Percentiles rank a stretch among this genome's conserved stretches.
phyloP scores from a whole-genome alignment of 495 filamentous ascomycete genomes.

The Aspergillus coremiiformis region DNA sequence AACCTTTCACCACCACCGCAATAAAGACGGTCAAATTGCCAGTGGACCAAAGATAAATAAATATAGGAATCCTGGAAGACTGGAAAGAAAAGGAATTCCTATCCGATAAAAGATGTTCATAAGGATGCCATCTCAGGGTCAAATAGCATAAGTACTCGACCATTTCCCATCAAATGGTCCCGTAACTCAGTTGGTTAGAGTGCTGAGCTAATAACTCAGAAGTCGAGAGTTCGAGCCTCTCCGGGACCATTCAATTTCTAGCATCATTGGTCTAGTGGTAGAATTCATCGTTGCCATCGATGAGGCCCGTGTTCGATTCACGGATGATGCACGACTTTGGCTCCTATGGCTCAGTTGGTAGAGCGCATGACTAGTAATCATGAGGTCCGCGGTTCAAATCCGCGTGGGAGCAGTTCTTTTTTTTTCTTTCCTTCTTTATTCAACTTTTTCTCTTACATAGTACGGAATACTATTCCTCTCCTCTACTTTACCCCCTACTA shows the following conservation, averaged over 20 bases:
- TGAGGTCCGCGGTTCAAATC: slow-evolving; percentile 6
- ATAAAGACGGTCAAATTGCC: too few species aligned
- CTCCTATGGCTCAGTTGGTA: slow-evolving; percentile 7
- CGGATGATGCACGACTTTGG: slow-evolving; percentile 40
- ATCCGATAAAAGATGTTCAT: too few species aligned
- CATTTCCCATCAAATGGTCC: background rate
- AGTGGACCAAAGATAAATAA: too few species aligned
- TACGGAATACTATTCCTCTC: background rate
- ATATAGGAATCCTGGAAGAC: too few species aligned
- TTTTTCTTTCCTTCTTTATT: slow-evolving; percentile 16
- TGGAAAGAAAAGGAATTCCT: too few species aligned
- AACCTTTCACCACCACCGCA: too few species aligned
- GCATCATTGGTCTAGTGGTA: slow-evolving; percentile 55
- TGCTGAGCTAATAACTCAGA: slow-evolving; percentile 1
- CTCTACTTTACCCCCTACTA: background rate
- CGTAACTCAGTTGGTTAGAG: slow-evolving; percentile 1
- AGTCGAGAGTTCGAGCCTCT: background rate
- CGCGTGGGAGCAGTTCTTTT: slow-evolving; percentile 1
- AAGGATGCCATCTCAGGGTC: too few species aligned
- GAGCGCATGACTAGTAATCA: slow-evolving; percentile 7
- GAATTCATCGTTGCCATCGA: slow-evolving; percentile 56
- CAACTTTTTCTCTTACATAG: background rate
- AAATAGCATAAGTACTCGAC: background rate
- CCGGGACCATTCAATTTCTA: slow-evolving; percentile 3
- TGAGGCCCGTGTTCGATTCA: slow-evolving; percentile 54